phyloP scores from a whole-genome alignment of 192 early-diverging fungal genomes.

The Allomyces macrogynus region DNA sequence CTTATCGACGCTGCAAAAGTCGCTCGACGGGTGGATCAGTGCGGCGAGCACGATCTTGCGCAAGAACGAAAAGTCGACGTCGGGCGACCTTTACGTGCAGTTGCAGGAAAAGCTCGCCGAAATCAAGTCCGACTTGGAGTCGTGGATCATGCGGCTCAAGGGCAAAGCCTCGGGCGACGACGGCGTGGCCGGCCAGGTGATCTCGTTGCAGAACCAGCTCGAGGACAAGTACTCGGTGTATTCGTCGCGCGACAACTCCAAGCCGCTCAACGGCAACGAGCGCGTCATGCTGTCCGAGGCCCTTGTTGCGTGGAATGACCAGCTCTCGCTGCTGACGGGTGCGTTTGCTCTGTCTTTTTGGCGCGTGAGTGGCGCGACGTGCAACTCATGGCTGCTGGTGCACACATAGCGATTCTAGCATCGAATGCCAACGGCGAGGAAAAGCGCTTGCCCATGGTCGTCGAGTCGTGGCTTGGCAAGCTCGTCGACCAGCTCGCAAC shows the following conservation, averaged over 20 bases:
- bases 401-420: too few relatives aligned
- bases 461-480: constrained; percentile 25
- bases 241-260: too few relatives aligned
- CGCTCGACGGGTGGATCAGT: constrained; percentile 27
- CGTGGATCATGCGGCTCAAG: constrained; percentile 30
- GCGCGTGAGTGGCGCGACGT: too few relatives aligned
- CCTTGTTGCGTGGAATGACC: constrained; percentile 20
- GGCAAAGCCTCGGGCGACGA: constrained; percentile 28
- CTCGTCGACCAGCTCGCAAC: constrained; percentile 32
- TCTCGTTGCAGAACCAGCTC: constrained; percentile 33
- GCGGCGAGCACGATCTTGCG: constrained; percentile 17
- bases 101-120: constrained; percentile 18
- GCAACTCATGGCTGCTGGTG: too few relatives aligned
- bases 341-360: background rate
- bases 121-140: constrained; percentile 20
- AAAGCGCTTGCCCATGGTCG: constrained; percentile 27
- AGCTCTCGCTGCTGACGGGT: constrained; percentile 19
- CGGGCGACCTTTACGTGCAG: constrained; percentile 22
- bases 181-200: constrained; percentile 23
- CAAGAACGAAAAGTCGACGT: constrained; percentile 25
- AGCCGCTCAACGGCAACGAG: too few relatives aligned
- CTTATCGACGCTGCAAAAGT: constrained; percentile 15
- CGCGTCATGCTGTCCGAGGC: constrained; percentile 12
- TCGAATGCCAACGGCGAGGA: constrained; percentile 15
- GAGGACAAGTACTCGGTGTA: constrained; percentile 18